Conservation (phyloP, 1,139 yeast species). For the Protomyces gravidus region DNA sequence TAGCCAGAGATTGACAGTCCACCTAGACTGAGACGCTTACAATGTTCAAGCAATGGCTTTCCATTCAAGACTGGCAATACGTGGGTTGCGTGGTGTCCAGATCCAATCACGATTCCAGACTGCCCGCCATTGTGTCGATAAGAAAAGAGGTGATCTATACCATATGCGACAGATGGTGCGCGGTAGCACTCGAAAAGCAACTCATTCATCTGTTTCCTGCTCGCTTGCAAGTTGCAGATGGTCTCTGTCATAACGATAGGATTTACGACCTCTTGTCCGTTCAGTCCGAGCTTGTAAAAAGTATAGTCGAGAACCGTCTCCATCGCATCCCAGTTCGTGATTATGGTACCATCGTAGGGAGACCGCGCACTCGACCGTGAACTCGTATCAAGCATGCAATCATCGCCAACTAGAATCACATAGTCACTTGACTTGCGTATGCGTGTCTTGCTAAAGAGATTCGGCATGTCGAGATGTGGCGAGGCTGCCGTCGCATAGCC, state of each 20-base stretch:
- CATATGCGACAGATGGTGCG: constrained; percentile 70
- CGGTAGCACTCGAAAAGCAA: constrained; percentile 74
- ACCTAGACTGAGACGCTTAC: constrained; percentile 89
- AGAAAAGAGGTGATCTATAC: constrained; percentile 76
- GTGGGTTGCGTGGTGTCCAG: constrained; percentile 79
- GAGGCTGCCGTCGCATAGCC: constrained; percentile 56
- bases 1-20: constrained; percentile 69
- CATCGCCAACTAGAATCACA: constrained; percentile 76
- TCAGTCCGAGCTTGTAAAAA: constrained; percentile 70
- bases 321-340: constrained; percentile 83
- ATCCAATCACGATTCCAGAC: constrained; percentile 69
- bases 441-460: constrained; percentile 65
- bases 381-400: constrained; percentile 65
- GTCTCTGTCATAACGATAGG: constrained; percentile 82
- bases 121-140: constrained; percentile 50
- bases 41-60: constrained; percentile 58
- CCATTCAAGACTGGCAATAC: constrained; percentile 67
- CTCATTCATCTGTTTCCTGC: constrained; percentile 70
- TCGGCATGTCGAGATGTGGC: constrained; percentile 69
- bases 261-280: constrained; percentile 58
- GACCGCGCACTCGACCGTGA: constrained; percentile 64
- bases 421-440: constrained; percentile 67
- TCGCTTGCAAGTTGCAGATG: constrained; percentile 63
- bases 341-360: constrained; percentile 81
- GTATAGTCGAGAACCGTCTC: constrained; percentile 81